phyloP scores from a whole-genome alignment of 257 asterid genomes.

The Solanum chmielewskii region DNA sequence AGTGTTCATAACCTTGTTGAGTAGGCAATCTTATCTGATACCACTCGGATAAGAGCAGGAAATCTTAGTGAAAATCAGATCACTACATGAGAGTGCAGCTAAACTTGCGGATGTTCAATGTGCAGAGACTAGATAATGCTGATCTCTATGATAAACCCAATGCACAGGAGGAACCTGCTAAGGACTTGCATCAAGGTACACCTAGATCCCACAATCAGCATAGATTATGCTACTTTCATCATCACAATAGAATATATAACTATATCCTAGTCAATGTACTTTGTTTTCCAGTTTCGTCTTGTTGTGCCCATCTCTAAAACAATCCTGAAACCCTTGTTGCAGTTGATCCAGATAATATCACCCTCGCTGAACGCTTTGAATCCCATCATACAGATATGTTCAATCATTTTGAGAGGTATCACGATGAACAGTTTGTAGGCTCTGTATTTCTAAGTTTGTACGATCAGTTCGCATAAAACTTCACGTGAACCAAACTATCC shows the following conservation, averaged over 20 bases:
- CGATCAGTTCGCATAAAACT: neutral
- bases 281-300: neutral
- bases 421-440: neutral
- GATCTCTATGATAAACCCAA: slow-evolving; percentile 37
- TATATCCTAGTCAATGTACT: neutral
- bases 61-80: neutral
- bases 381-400: slow-evolving; percentile 26
- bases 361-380: slow-evolving; percentile 47
- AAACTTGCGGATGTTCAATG: neutral
- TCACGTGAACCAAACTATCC: neutral
- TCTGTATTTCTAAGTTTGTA: neutral
- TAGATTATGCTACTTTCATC: neutral
- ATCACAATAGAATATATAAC: neutral
- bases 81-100: neutral
- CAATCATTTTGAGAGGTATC: slow-evolving; percentile 75
- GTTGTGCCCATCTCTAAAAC: neutral
- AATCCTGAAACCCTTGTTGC: slow-evolving; percentile 2
- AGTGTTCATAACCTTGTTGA: neutral
- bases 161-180: slow-evolving; percentile 23
- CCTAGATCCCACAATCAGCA: neutral
- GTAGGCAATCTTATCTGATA: neutral
- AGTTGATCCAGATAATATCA: slow-evolving; percentile 59
- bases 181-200: slow-evolving; percentile 75
- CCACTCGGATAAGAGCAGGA: neutral
- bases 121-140: slow-evolving; percentile 64